phyloP scores from a whole-genome alignment of 345 rosid species.

The Brassica carinata region DNA sequence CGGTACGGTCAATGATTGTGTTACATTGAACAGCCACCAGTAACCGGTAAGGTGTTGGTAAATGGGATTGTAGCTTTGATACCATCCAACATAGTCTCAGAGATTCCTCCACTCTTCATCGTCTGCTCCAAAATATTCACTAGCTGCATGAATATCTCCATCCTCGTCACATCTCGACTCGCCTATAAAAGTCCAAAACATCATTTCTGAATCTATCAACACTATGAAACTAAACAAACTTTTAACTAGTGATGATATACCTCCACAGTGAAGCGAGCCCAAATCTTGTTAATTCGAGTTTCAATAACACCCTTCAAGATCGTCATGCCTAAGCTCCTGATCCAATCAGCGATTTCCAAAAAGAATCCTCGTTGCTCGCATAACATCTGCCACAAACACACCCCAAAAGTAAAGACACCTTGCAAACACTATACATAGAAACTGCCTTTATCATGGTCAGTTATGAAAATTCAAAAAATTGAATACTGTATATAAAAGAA shows the following conservation, averaged over 20 bases:
- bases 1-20: constrained; percentile 33
- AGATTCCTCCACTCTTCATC: constrained; percentile 49
- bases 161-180: constrained; percentile 82
- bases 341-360: constrained; percentile 88
- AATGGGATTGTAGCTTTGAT: constrained; percentile 53
- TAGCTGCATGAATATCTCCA: constrained; percentile 89
- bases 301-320: constrained; percentile 95
- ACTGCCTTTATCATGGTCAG: too few species aligned
- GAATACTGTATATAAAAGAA: too few species aligned
- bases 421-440: background rate
- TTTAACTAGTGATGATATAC: constrained; percentile 42
- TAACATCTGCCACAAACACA: constrained; percentile 61
- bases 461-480: too few species aligned
- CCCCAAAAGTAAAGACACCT: background rate
- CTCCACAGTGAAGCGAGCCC: constrained; percentile 94
- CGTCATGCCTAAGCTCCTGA: constrained; percentile 87
- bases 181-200: constrained; percentile 52
- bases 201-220: background rate
- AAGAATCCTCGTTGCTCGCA: constrained; percentile 95
- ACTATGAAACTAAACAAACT: background rate
- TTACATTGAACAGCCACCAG: constrained; percentile 50
- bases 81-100: constrained; percentile 51
- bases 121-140: constrained; percentile 84
- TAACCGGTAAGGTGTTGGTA: constrained; percentile 51
- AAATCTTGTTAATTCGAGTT: constrained; percentile 73